Base-by-base conservation (phyloP, 2,329 filamentous ascomycete genomes). In the Colletotrichum tamarilloi region DNA sequence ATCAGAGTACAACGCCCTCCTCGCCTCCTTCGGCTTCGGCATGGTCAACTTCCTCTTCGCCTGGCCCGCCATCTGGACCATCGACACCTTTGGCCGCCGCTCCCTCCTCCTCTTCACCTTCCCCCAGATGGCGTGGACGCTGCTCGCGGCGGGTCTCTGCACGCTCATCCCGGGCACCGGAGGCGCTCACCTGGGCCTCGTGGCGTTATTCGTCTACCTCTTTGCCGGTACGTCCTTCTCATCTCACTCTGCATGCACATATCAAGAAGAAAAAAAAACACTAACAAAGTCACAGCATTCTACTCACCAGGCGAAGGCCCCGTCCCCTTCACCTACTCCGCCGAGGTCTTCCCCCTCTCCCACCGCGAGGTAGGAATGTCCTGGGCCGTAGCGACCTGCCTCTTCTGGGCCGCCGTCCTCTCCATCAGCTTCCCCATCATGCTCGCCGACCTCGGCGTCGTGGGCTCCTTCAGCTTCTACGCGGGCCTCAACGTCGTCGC, bases 81-180 rank as follows among this genome's bases (percentile, higher is more conserved):
- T 93, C 67, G 91, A 93, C 77, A 92, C 90, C 0, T 92, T 89
- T 76, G 91, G 91, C 7, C 89, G 91, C 42, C 87, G 91, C 26
- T 85, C 87, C 26, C 82, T 93, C 24, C 85, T 92, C 5, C 83
- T 93, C 9, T 90, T 91, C 77, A 93, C 91, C 5, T 92, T 93
- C 78, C 91, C 91, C 1, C 87, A 91, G 75, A 92, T 92, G 90
- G 86, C 88, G 38, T 90, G 89, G 86, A 89, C 89, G 38, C 82
- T 90, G 60, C 84, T 89, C 24, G 80, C 81, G 74, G 83, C 83
- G 35, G 83, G 82, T 65, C 81, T 84, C 60, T 84, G 81, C 75
- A 84, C 81, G 7, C 76, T 83, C 52, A 81, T 84, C 57, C 77
- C 80, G 19, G 75, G 76, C 0, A 71, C 74, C 7, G 67, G 80